Evolutionary conservation across 2,329 filamentous ascomycete genomes (phyloP).

Genomic region (Penicillium sclerotigenum): DNA sequence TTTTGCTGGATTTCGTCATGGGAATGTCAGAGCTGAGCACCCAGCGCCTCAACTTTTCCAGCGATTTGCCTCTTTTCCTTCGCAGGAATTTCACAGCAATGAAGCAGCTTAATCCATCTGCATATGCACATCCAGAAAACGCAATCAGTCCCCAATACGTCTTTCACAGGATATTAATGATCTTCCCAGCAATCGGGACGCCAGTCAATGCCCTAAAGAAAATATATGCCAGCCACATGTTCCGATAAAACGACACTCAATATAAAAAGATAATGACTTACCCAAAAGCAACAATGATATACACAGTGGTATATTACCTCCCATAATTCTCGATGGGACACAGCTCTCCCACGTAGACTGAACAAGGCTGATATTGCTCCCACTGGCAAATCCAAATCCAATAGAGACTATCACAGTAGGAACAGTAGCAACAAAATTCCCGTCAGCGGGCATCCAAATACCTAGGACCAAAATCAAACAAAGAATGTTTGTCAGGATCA

Average conservation of each 20-base stretch:
- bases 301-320: slow-evolving; percentile 37
- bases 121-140: slow-evolving; percentile 17
- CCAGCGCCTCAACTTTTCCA: not conserved
- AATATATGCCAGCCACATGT: slow-evolving; percentile 1
- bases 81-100: slow-evolving; percentile 7
- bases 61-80: not conserved
- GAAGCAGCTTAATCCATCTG: slow-evolving; percentile 16
- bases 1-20: slow-evolving; percentile 1
- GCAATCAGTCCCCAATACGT: slow-evolving; percentile 28
- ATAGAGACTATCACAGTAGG: slow-evolving; percentile 23
- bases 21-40: slow-evolving; percentile 5
- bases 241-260: not conserved
- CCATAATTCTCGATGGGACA: slow-evolving; percentile 44
- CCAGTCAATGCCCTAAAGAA: slow-evolving; percentile 23
- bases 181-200: slow-evolving; percentile 27
- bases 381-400: slow-evolving; percentile 38
- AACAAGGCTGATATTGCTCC: slow-evolving; percentile 41
- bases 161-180: slow-evolving; percentile 30
- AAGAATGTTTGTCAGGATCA: slow-evolving; percentile 27
- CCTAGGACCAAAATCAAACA: slow-evolving; percentile 25
- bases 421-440: slow-evolving; percentile 18
- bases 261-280: not conserved
- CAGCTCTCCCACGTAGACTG: slow-evolving; percentile 48
- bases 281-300: slow-evolving; percentile 32
- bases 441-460: slow-evolving; percentile 28